Conservation (phyloP, 2,329 filamentous ascomycete genomes). For the Hypoxylon sp. region DNA sequence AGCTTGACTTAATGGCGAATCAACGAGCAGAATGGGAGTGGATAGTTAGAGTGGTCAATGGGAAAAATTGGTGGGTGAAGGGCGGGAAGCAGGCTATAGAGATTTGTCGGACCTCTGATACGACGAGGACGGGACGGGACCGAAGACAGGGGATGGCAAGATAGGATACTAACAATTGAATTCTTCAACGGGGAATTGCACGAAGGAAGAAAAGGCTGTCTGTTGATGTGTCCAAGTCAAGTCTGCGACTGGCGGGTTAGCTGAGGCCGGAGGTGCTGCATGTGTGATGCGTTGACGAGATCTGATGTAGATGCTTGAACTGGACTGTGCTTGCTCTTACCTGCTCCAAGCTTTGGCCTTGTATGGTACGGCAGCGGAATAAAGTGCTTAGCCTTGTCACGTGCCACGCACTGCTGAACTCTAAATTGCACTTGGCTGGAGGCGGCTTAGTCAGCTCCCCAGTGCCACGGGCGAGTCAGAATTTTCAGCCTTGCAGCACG, state of each 20-base stretch:
- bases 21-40: neutral
- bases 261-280: slow-evolving; percentile 4
- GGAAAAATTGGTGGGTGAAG: slow-evolving; percentile 2
- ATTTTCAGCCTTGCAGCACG: neutral
- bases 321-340: slow-evolving; percentile 6
- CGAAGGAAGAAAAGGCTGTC: neutral
- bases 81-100: neutral
- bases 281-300: slow-evolving; percentile 12
- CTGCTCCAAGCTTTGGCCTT: slow-evolving; percentile 31
- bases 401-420: neutral
- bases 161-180: slow-evolving; percentile 10
- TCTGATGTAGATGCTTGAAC: slow-evolving; percentile 8
- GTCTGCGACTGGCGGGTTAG: neutral
- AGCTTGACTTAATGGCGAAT: slow-evolving; percentile 7
- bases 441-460: neutral
- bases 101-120: slow-evolving; percentile 1
- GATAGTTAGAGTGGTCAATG: slow-evolving; percentile 5
- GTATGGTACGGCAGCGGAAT: slow-evolving; percentile 15
- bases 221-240: neutral
- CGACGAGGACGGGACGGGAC: neutral
- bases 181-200: slow-evolving; percentile 4
- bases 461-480: neutral
- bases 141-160: neutral
- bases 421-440: neutral
- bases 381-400: slow-evolving; percentile 18